phyloP scores from a whole-genome alignment of 1,139 yeast genomes.

The Hyphopichia wangnamkhiaoensis region DNA sequence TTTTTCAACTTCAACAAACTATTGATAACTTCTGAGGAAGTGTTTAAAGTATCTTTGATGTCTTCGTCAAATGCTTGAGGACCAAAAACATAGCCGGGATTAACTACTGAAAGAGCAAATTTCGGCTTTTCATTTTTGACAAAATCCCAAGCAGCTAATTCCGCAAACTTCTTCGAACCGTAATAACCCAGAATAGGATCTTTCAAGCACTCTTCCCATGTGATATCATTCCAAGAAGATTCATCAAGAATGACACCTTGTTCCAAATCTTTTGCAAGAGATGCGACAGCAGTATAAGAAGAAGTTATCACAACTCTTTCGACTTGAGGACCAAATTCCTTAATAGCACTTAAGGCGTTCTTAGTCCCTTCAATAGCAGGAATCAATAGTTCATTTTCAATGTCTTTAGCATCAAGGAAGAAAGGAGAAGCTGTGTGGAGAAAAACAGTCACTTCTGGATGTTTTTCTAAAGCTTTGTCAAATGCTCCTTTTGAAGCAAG shows the following conservation, averaged over 20 bases:
- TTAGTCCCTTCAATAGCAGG: conserved; percentile 45
- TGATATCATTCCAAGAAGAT: conserved; percentile 39
- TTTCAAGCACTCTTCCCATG: conserved; percentile 36
- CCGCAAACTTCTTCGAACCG: conserved; percentile 43
- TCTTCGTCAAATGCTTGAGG: conserved; percentile 38
- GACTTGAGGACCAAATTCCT: conserved; percentile 24
- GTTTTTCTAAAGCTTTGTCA: conserved; percentile 30
- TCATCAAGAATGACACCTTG: conserved; percentile 33
- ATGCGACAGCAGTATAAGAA: conserved; percentile 45
- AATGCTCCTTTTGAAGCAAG: conserved; percentile 34
- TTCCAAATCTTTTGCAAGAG: conserved; percentile 39
- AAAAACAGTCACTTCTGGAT: conserved; percentile 28
- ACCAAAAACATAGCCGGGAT: conserved; percentile 54
- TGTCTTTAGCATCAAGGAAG: conserved; percentile 34
- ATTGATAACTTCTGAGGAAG: conserved; percentile 36
- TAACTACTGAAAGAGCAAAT: conserved; percentile 46
- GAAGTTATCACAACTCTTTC: conserved; percentile 42
- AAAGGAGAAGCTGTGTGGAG: conserved; percentile 40
- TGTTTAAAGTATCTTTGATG: conserved; percentile 31
- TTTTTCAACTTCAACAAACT: conserved; percentile 21
- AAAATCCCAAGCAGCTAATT: conserved; percentile 40
- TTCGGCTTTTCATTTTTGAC: conserved; percentile 29
- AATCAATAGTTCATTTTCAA: conserved; percentile 37
- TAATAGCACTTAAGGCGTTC: conserved; percentile 32
- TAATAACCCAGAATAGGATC: conserved; percentile 43